A percentile compares a stretch with the other conserved stretches of the same genome.
These are phyloP conservation scores for Prunus persica DNA, from an alignment of 306 rosid species.

Conservation along the genomic window DNA sequence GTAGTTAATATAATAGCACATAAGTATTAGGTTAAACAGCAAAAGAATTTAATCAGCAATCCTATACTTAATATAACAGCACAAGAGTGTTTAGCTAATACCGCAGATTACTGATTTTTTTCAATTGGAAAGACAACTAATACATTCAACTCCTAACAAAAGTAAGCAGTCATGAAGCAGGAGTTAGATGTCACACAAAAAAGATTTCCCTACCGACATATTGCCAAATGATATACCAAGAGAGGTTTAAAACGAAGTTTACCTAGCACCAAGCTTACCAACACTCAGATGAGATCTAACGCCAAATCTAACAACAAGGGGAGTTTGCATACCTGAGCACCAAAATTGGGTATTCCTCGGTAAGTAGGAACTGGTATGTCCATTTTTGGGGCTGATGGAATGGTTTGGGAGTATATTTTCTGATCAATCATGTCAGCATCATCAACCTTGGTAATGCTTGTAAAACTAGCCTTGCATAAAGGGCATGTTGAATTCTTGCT, in stretches of 20 bases:
- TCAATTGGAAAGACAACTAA: neutral
- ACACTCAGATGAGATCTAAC: neutral
- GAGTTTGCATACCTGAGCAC: constrained; percentile 54
- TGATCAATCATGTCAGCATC: constrained; percentile 61
- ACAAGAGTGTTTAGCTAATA: no score
- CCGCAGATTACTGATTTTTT: no score
- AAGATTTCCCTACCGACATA: neutral
- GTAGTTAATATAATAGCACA: no score
- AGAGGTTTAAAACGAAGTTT: neutral
- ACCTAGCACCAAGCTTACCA: neutral
- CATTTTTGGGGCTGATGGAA: constrained; percentile 54
- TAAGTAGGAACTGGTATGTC: constrained; percentile 39
- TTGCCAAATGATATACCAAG: neutral
- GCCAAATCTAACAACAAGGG: neutral
- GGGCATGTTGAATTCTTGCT: constrained; percentile 70
- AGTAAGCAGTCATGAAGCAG: neutral
- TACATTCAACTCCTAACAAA: neutral
- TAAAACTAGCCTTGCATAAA: constrained; percentile 77
- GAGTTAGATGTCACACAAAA: neutral
- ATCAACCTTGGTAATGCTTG: constrained; percentile 60
- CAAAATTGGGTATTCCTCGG: constrained; percentile 30
- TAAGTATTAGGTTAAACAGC: neutral
- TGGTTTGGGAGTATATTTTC: constrained; percentile 80
- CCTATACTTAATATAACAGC: neutral
- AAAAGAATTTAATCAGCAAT: constrained; percentile 15